Evolutionary conservation across 169 alveolate species (phyloP).

Genomic region (Blepharisma undulans): DNA sequence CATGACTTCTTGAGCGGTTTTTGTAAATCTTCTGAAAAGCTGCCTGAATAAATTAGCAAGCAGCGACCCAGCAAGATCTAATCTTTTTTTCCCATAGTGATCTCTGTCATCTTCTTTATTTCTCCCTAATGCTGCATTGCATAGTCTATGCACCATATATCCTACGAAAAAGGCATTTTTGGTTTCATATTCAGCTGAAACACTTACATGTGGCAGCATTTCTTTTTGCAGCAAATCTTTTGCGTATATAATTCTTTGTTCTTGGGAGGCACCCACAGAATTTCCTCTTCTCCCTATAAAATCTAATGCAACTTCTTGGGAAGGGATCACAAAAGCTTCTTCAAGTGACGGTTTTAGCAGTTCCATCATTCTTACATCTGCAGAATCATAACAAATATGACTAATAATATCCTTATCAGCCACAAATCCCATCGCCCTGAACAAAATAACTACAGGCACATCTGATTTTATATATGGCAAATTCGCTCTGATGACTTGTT

Average conservation of each 20-base stretch:
- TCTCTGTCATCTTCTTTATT: conserved; percentile 99
- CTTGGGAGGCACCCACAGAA: conserved; percentile 92
- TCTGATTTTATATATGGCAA: conserved; percentile 95
- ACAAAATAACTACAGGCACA: conserved; percentile 95
- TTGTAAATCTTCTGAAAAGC: conserved; percentile 92
- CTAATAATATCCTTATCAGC: conserved; percentile 86
- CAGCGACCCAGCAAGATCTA: conserved; percentile 98
- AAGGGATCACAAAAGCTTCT: conserved; percentile 92
- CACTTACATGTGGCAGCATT: conserved; percentile 98
- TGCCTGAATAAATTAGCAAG: conserved; percentile 97
- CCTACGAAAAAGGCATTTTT: conserved; percentile 99
- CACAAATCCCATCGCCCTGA: conserved; percentile 96
- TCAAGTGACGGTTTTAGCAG: conserved; percentile 94
- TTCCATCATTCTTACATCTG: conserved; percentile 96
- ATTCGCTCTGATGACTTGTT: conserved; percentile 90
- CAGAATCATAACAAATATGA: conserved; percentile 91
- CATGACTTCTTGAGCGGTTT: conserved; percentile 91
- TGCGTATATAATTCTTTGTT: conserved; percentile 94
- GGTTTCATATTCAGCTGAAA: conserved; percentile 90
- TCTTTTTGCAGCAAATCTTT: conserved; percentile 94
- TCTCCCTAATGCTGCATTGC: conserved; percentile 96
- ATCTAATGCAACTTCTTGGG: conserved; percentile 91
- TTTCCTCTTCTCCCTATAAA: conserved; percentile 96
- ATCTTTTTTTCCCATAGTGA: conserved; percentile 99
- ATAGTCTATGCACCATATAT: conserved; percentile 96